Conservation (phyloP, 2,329 filamentous ascomycete species). For the Diaporthe batatas region DNA sequence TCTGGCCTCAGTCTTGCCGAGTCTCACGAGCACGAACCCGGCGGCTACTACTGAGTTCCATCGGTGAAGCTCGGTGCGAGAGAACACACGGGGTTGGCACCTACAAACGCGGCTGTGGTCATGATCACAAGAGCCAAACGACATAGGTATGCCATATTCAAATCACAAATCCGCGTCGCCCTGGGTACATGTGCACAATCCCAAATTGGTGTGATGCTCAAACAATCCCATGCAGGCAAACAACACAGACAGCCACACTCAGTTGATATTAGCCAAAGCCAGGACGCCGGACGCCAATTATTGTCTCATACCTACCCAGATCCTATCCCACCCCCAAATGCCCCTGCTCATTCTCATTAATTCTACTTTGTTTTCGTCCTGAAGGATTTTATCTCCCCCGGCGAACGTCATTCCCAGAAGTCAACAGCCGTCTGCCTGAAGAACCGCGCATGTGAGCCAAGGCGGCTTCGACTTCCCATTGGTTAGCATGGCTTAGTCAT, state of each 20-base stretch:
- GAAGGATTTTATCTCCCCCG: neutral
- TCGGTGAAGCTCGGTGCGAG: slow-evolving; percentile 1
- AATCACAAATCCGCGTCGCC: slow-evolving; percentile 24
- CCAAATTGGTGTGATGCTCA: slow-evolving; percentile 8
- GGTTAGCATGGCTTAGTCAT: slow-evolving; percentile 42
- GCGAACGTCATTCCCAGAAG: neutral
- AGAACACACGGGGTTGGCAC: neutral
- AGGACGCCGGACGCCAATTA: slow-evolving; percentile 7
- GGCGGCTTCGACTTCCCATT: slow-evolving; percentile 40
- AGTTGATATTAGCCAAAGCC: neutral
- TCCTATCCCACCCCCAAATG: neutral
- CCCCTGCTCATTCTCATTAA: neutral
- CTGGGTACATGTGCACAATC: slow-evolving; percentile 32
- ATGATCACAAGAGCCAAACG: slow-evolving; percentile 22
- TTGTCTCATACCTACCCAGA: neutral
- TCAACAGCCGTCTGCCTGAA: slow-evolving; percentile 13
- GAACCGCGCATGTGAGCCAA: slow-evolving; percentile 38
- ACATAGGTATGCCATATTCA: slow-evolving; percentile 22
- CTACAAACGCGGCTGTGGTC: slow-evolving; percentile 2
- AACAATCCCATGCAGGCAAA: slow-evolving; percentile 35
- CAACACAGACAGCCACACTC: slow-evolving; percentile 5
- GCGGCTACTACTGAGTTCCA: neutral
- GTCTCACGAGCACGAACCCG: neutral
- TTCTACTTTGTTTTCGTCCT: neutral
- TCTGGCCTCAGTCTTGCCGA: neutral